Percentiles rank a stretch among this genome's conserved stretches.
These are phyloP conservation scores for Penicillium sumatraense DNA, from an alignment of 2,329 filamentous ascomycete genomes.

Conservation along the genomic window DNA sequence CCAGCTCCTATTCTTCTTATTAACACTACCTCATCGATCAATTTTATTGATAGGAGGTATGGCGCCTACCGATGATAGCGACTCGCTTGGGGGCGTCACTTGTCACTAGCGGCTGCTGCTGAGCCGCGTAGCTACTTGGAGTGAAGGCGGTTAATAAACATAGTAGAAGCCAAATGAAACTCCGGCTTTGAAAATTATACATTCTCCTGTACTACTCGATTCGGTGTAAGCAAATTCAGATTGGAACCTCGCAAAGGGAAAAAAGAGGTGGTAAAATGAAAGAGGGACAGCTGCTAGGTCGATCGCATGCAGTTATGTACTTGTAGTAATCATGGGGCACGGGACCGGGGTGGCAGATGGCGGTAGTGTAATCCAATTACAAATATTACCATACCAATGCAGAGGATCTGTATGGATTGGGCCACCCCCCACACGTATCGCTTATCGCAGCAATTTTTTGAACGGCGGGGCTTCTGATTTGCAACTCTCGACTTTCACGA, in stretches of 20 bases:
- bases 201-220: conserved; percentile 2
- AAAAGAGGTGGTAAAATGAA: not conserved
- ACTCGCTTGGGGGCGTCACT: conserved; percentile 33
- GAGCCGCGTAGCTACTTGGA: conserved; percentile 24
- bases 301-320: no score
- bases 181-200: not conserved
- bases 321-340: not conserved
- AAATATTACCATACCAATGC: conserved; percentile 5
- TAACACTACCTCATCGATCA: not conserved
- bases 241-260: not conserved
- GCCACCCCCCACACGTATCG: no score
- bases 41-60: not conserved
- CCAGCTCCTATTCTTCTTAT: conserved; percentile 70
- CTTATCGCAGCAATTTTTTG: conserved; percentile 31
- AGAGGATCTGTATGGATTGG: not conserved
- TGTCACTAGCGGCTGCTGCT: conserved; percentile 26
- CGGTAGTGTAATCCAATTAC: conserved; percentile 7
- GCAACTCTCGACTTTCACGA: conserved; percentile 10
- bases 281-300: conserved; percentile 2
- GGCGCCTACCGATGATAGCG: conserved; percentile 39
- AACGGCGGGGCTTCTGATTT: conserved; percentile 19
- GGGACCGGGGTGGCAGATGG: no score
- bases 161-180: conserved; percentile 16
- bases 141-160: conserved; percentile 17
- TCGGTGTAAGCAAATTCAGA: not conserved